Evolutionary conservation across 306 rosid genomes (phyloP), one percentile per base, ranked within the genome.

Genomic region (Hippophae gyantsensis): DNA sequence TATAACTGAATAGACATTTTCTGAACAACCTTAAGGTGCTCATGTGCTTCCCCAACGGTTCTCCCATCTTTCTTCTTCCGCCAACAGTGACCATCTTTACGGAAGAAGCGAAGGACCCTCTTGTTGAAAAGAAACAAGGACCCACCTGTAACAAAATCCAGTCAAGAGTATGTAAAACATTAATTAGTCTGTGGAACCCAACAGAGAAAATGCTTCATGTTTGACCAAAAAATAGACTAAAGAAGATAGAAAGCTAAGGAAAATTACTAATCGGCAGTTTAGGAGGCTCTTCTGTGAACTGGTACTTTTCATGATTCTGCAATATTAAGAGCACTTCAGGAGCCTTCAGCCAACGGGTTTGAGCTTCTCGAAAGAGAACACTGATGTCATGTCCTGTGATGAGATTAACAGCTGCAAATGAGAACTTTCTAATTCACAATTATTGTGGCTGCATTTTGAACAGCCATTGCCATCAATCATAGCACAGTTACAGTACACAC

Each of bases 41-140:
- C 99, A 43, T 93, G 99, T 25, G 94, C 99, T 82, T 93, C 99
- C 14, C 89, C 82, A 42, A 93, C 97, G 32, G 95, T 77, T 79
- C 73, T 80, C 58, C 97, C 97, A 65, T 88, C 90, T 76, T 41
- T 93, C 85, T 93, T 93, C 72, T 88, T 93, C 60, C 99, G 85
- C 97, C 99, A 93, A 52, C 49, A 76, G 72, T 88, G 89, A 53
- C 99, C 99, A 58, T 93, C 99, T 72, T 48, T 93, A 43, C 99
- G 97, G 64, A 93, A 93, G 79, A 84, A 93, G 63, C 99, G 89
- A 78, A 86, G 74, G 65, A 93, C 72, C 79, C 97, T 82, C 81
- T 52, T 86, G 93, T 93, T 93, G 65, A 78, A 88, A 48, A 93
- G 86, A 72, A 75, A 82, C 72, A 93, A 56, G 44, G 90, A 80